These are phyloP conservation scores for Blastomyces silverae DNA, from an alignment of 2,329 filamentous ascomycete species.

Conservation along the genomic window DNA sequence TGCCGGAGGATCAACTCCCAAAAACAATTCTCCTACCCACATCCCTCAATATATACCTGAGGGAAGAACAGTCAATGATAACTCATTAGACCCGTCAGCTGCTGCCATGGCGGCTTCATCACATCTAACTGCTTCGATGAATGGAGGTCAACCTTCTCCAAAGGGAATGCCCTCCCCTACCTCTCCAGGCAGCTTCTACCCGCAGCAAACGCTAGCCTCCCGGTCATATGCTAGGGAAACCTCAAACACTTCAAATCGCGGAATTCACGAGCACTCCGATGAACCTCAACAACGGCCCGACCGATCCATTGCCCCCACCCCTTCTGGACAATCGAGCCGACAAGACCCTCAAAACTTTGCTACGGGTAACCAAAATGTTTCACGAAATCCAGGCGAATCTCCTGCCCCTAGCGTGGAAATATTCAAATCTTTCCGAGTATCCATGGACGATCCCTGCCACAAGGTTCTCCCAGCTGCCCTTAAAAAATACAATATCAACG, in stretches of 20 bases:
- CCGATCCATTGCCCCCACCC: slow-evolving; percentile 29
- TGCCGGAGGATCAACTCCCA: slow-evolving; percentile 63
- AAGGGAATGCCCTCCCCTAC: slow-evolving; percentile 43
- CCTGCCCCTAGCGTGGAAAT: slow-evolving; percentile 65
- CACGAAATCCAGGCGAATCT: slow-evolving; percentile 22
- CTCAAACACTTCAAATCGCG: slow-evolving; percentile 25
- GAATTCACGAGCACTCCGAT: slow-evolving; percentile 36
- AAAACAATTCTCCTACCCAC: slow-evolving; percentile 68
- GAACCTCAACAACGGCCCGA: slow-evolving; percentile 33
- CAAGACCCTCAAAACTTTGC: slow-evolving; percentile 29
- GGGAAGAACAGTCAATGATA: slow-evolving; percentile 50
- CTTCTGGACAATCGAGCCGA: slow-evolving; percentile 28
- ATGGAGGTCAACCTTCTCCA: slow-evolving; percentile 52
- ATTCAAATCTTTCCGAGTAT: slow-evolving; percentile 97
- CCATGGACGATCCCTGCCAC: slow-evolving; percentile 95
- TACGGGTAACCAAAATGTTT: slow-evolving; percentile 16
- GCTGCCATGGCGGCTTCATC: slow-evolving; percentile 64
- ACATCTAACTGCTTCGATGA: slow-evolving; percentile 54
- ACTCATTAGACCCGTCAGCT: slow-evolving; percentile 57
- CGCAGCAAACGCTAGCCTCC: slow-evolving; percentile 40
- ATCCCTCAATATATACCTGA: slow-evolving; percentile 61
- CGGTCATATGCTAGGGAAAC: slow-evolving; percentile 39
- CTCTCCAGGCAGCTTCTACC: slow-evolving; percentile 37
- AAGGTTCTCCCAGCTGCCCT: slow-evolving; percentile 93
- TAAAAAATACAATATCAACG: slow-evolving; percentile 97